Evolutionary conservation across 352 stramenopile genomes (phyloP), one percentile per base, ranked within the genome.

Genomic region (Phytophthora rubi): DNA sequence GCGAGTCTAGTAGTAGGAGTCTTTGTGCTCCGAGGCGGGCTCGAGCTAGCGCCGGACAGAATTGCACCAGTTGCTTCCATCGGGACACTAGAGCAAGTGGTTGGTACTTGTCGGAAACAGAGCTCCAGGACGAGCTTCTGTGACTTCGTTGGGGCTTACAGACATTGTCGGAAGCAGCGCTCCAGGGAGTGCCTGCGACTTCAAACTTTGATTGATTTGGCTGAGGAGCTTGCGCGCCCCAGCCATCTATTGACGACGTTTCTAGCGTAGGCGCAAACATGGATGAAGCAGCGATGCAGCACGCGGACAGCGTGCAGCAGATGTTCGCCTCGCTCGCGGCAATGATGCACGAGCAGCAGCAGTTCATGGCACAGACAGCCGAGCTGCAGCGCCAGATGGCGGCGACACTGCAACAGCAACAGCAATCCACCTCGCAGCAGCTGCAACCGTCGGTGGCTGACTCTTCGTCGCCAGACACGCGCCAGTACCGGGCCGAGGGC

Each of bases 341-440:
- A 0, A 60, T 60, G 54, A 60, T 60, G 54, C 16, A 23, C n/a
- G 35, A 60, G 35, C 54, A 60, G 18, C 54, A 60, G 54, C 54
- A 51, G 32, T 59, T 59, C 32, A 48, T 59, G 53, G 53, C 53
- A 1, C 53, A 48, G 53, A 33, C 32, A 3, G 53, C 32, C 4
- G 53, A 59, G 32, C 53, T 59, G 44, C 28, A 30, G 28, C 4
- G 28, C 4, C 28, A 30, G 28, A 30, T 30, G 28, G 28, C 28
- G 28, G 28, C 28, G 4, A 30, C 28, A 30, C 4, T 30, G 28
- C 28, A 30, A 5, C 28, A 30, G 4, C 28, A 30, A 30, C 28
- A 30, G 6, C 28, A 30, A 30, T 30, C 28, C 4, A 5, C 4
- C 4, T 30, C 28, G 6, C 4, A 30, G 28, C 28, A 5, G 28